Evolutionary conservation across 805 yeast species (phyloP), one percentile per base, ranked within the genome.

Genomic region (Sporopachydermia quercuum): DNA sequence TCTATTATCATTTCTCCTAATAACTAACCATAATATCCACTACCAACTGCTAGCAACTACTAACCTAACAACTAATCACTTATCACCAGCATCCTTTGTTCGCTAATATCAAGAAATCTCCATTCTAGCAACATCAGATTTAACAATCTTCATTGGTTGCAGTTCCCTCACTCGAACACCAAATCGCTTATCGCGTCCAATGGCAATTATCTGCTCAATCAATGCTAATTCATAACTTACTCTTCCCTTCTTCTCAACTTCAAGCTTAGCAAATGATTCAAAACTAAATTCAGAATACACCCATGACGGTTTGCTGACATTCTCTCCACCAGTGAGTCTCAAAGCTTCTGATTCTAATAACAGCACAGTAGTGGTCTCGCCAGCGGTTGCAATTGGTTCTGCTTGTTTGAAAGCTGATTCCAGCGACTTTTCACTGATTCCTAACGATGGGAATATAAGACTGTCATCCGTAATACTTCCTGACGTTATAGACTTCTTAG

Each of bases 241-340:
- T 23, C 30, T 8, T 8, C 30, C 30, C 30, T 8, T n/a, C 30
- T 8, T n/a, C 30, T 23, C 30, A n/a, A n/a, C 30, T n/a, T 23
- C 30, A 8, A n/a, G 13, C n/a, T 8, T n/a, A 8, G 30, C 30
- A 8, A 23, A n/a, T 8, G 13, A 8, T 8, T 8, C 30, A 8
- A 23, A n/a, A n/a, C 30, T 23, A n/a, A 23, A 23, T 23, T 23
- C 30, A 23, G 30, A 23, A 23, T 87, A 96, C 36, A 82, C 79
- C 91, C 94, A 91, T 48, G 84, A 74, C 49, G 96, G 87, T 43
- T 71, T 68, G 40, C 76, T 68, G 17, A 78, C 66, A 49, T 69
- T 66, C 33, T 65, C 57, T 37, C 94, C 94, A 37, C 96, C 96
- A 18, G 89, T 74, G 46, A 89, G 67, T 55, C 94, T 72, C 42